These are phyloP conservation scores for Venturia carpophila DNA, from an alignment of 2,329 filamentous ascomycete species.

Conservation along the genomic window DNA sequence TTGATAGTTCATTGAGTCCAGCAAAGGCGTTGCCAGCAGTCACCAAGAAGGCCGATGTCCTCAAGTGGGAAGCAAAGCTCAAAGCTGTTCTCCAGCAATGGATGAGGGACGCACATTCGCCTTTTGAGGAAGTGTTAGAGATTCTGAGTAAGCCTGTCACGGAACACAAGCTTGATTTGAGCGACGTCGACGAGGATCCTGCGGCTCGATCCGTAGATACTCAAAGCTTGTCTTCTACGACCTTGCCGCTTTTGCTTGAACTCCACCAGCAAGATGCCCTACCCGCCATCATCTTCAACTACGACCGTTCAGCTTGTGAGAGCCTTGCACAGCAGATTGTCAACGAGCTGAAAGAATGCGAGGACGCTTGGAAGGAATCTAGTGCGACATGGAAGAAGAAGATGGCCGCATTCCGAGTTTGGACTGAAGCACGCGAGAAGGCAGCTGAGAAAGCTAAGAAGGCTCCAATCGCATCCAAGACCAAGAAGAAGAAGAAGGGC, in stretches of 20 bases:
- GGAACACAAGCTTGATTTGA: slow-evolving; percentile 23
- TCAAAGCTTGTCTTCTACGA: slow-evolving; percentile 34
- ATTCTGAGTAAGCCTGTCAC: slow-evolving; percentile 31
- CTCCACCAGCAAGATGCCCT: slow-evolving; percentile 58
- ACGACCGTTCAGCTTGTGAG: slow-evolving; percentile 60
- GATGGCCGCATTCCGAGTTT: slow-evolving; percentile 51
- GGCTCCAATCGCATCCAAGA: slow-evolving; percentile 28
- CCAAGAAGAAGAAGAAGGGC: slow-evolving; percentile 37
- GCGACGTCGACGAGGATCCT: slow-evolving; percentile 7
- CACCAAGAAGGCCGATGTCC: slow-evolving; percentile 57
- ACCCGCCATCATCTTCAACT: slow-evolving; percentile 71
- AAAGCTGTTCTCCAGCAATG: slow-evolving; percentile 53
- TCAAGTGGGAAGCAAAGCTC: slow-evolving; percentile 55
- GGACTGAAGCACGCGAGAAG: slow-evolving; percentile 43
- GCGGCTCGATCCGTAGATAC: slow-evolving; percentile 20
- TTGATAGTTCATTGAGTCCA: slow-evolving; percentile 46
- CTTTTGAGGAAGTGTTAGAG: slow-evolving; percentile 44
- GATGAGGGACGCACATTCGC: slow-evolving; percentile 49
- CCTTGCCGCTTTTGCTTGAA: slow-evolving; percentile 51
- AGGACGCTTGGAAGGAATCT: slow-evolving; percentile 49
- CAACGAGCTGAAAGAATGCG: slow-evolving; percentile 45
- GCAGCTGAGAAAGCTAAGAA: slow-evolving; percentile 28
- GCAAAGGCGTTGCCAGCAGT: slow-evolving; percentile 42
- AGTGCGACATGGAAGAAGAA: slow-evolving; percentile 54
- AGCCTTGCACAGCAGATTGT: slow-evolving; percentile 46